phyloP scores from a whole-genome alignment of 176 grass and related monocot species.

The Rhynchospora pubera region DNA sequence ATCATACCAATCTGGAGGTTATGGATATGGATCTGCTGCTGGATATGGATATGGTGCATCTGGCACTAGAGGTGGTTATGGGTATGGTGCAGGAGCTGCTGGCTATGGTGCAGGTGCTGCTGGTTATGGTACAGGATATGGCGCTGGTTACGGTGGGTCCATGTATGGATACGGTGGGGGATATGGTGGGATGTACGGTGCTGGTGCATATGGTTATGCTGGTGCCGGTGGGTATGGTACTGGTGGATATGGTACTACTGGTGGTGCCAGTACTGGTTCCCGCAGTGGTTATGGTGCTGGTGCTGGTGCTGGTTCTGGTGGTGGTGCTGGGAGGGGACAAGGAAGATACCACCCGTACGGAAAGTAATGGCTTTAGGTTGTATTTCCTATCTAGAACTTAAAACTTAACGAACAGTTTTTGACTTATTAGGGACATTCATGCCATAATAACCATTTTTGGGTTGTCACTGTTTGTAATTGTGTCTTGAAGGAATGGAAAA shows the following conservation, averaged over 20 bases:
- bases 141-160: constrained; percentile 52
- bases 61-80: constrained; percentile 39
- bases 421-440: constrained; percentile 15
- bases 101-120: constrained; percentile 27
- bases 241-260: constrained; percentile 38
- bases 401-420: background rate
- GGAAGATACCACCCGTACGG: constrained; percentile 78
- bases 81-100: constrained; percentile 35
- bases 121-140: constrained; percentile 49
- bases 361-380: constrained; percentile 21
- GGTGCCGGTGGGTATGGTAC: constrained; percentile 31
- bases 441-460: constrained; percentile 18
- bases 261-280: constrained; percentile 36
- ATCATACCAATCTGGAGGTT: background rate
- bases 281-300: constrained; percentile 38
- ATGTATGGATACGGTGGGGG: constrained; percentile 49
- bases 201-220: constrained; percentile 17
- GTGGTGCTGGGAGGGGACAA: constrained; percentile 42
- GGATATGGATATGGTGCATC: constrained; percentile 25
- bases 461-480: constrained; percentile 18
- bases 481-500: constrained; percentile 1
- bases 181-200: constrained; percentile 19
- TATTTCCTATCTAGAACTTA: constrained; percentile 1
- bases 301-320: constrained; percentile 33
- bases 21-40: background rate